phyloP scores from a whole-genome alignment of 768 basidiomycete species.

The Panaeolus papilionaceus region DNA sequence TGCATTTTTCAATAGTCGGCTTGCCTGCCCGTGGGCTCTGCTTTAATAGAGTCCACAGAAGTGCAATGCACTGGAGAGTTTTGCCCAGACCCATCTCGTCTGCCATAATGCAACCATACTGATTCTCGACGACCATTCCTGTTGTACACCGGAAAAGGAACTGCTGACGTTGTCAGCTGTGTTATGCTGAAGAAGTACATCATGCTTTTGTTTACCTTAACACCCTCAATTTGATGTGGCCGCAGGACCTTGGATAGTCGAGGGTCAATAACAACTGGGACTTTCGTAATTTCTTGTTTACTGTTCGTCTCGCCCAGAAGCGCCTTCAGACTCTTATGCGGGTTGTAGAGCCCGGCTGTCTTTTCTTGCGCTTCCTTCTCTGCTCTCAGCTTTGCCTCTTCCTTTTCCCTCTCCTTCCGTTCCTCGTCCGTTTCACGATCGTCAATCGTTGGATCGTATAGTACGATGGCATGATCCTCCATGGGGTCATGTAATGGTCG shows the following conservation, averaged over 20 bases:
- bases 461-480: slow-evolving; percentile 96
- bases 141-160: slow-evolving; percentile 96
- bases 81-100: slow-evolving; percentile 99
- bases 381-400: slow-evolving; percentile 70
- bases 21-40: slow-evolving; percentile 92
- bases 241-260: slow-evolving; percentile 84
- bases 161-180: slow-evolving; percentile 44
- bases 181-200: neutral
- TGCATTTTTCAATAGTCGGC: slow-evolving; percentile 93
- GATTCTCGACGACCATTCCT: slow-evolving; percentile 90
- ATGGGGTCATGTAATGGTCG: slow-evolving; percentile 97
- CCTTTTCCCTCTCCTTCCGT: slow-evolving; percentile 72
- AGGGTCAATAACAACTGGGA: slow-evolving; percentile 97
- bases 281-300: slow-evolving; percentile 72
- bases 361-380: slow-evolving; percentile 71
- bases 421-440: slow-evolving; percentile 91
- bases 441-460: slow-evolving; percentile 97
- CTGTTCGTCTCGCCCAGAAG: slow-evolving; percentile 76
- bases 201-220: slow-evolving; percentile 67
- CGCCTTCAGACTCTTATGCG: slow-evolving; percentile 89
- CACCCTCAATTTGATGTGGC: slow-evolving; percentile 98
- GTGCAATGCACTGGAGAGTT: slow-evolving; percentile 94
- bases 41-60: slow-evolving; percentile 94
- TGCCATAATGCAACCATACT: slow-evolving; percentile 98
- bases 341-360: slow-evolving; percentile 79